phyloP scores from a whole-genome alignment of 345 rosid species.

The Crucihimalaya himalaica region DNA sequence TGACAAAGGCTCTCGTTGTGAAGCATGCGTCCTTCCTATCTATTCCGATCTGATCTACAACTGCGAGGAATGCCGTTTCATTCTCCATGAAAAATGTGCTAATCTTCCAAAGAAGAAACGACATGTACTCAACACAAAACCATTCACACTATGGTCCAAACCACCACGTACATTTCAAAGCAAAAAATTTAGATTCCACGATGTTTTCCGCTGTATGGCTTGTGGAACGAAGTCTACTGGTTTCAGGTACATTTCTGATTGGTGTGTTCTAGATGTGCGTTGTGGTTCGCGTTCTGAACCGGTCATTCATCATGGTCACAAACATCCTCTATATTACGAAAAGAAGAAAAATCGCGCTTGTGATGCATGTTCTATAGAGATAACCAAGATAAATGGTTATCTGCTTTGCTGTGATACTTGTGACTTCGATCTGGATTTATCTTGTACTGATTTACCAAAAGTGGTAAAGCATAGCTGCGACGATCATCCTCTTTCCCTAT shows the following conservation, averaged over 20 bases:
- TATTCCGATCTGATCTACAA: constrained; percentile 4
- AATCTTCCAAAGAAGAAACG: background rate
- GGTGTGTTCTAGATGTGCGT: background rate
- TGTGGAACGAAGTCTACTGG: background rate
- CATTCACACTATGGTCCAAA: background rate
- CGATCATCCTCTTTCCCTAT: constrained; percentile 4
- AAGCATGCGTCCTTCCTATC: constrained; percentile 10
- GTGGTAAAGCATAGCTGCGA: constrained; percentile 2
- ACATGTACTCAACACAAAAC: background rate
- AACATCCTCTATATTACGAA: background rate
- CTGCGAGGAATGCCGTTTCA: background rate
- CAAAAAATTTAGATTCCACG: background rate
- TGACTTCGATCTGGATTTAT: constrained; percentile 1
- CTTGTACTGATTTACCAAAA: constrained; percentile 1
- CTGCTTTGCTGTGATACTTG: constrained; percentile 1
- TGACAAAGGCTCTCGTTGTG: background rate
- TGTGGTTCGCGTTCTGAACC: constrained; percentile 9
- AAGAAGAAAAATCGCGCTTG: background rate
- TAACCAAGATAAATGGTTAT: background rate
- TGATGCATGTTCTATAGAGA: background rate
- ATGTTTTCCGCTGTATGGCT: background rate
- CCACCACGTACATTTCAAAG: background rate
- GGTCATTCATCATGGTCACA: background rate
- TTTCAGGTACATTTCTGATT: constrained; percentile 9
- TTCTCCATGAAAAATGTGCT: constrained; percentile 8